phyloP scores from a whole-genome alignment of 768 basidiomycete species.

The Albatrellus ellisii region DNA sequence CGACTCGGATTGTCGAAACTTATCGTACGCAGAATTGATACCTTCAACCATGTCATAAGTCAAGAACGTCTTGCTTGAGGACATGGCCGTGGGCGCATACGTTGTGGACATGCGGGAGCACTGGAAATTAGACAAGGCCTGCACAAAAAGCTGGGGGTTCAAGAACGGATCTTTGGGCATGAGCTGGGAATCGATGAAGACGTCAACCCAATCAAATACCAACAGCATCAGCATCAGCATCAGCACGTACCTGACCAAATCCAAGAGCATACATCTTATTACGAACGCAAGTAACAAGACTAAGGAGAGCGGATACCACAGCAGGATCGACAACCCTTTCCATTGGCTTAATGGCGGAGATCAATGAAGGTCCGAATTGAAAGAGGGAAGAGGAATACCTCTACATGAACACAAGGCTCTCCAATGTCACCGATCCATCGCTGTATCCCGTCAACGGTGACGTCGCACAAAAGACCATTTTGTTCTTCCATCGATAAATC shows the following conservation, averaged over 20 bases:
- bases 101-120: constrained; percentile 6
- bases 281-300: constrained; percentile 49
- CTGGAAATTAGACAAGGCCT: constrained; percentile 28
- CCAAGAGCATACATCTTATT: constrained; percentile 58
- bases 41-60: constrained; percentile 32
- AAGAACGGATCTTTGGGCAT: constrained; percentile 73
- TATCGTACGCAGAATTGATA: constrained; percentile 36
- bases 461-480: constrained; percentile 68
- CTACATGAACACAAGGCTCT: constrained; percentile 43
- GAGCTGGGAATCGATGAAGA: constrained; percentile 12
- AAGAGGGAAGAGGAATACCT: constrained; percentile 26
- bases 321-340: constrained; percentile 65
- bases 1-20: constrained; percentile 31
- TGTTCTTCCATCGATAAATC: constrained; percentile 23
- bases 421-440: constrained; percentile 59
- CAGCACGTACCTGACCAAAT: constrained; percentile 24
- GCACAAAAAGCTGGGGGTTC: constrained; percentile 44
- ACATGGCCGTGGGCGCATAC: neutral
- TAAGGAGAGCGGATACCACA: constrained; percentile 57
- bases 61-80: no score
- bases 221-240: neutral
- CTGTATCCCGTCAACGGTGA: constrained; percentile 57
- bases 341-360: constrained; percentile 32
- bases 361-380: neutral
- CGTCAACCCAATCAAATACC: neutral